These are phyloP conservation scores for Fennellomyces sp. DNA, from an alignment of 371 early-diverging fungal genomes.

Conservation along the genomic window DNA sequence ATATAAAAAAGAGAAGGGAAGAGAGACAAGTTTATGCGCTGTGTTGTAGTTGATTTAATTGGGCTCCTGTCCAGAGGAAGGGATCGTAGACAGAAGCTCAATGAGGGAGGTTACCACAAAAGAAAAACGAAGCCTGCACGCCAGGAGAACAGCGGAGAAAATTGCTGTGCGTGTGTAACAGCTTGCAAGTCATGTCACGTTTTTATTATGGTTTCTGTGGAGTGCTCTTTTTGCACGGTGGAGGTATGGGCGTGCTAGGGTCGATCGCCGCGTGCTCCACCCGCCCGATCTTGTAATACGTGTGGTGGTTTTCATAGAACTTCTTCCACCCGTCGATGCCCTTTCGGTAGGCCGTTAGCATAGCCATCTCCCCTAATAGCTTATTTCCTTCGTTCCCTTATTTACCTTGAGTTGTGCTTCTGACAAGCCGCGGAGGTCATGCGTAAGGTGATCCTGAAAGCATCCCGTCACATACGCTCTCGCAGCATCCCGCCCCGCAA, in stretches of 20 bases:
- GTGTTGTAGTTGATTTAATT: background rate
- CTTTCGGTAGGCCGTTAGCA: conserved; percentile 28
- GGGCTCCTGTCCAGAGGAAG: conserved; percentile 8
- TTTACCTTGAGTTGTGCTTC: conserved; percentile 69
- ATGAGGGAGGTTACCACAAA: background rate
- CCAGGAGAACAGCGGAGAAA: background rate
- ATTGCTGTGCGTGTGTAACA: background rate
- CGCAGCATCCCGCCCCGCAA: conserved; percentile 93
- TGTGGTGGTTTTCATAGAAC: conserved; percentile 85
- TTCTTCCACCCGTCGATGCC: conserved; percentile 83
- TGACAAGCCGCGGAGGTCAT: conserved; percentile 87
- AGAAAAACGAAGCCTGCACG: background rate
- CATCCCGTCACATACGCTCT: conserved; percentile 96
- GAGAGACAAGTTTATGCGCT: background rate
- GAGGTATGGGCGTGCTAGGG: conserved; percentile 80
- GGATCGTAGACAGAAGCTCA: conserved; percentile 6
- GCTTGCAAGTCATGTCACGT: background rate
- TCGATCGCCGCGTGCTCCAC: conserved; percentile 83
- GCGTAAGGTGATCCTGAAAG: conserved; percentile 89
- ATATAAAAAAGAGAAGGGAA: conserved; percentile 4
- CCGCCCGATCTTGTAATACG: conserved; percentile 84
- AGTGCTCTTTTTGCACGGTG: conserved; percentile 36
- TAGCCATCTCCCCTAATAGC: conserved; percentile 2
- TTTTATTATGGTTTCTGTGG: conserved; percentile 37
- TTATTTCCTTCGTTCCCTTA: background rate